Evolutionary conservation across 106 monocot species (phyloP), one percentile per base, ranked within the genome.

Genomic region (Acanthochlamys bracteata): DNA sequence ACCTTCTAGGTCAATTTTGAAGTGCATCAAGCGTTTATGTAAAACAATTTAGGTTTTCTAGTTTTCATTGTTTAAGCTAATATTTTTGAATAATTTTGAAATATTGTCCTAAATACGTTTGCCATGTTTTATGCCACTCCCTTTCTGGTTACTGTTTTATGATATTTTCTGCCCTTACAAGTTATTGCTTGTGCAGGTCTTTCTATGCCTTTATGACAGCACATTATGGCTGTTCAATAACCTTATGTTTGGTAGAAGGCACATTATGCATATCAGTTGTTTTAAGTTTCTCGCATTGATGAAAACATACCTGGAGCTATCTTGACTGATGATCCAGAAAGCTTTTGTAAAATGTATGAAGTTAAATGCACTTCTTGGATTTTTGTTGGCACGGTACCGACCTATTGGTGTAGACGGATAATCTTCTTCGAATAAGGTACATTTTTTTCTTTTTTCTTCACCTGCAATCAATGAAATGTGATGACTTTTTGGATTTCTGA

Each of bases 181-280:
- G 55, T 22, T 22, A 55, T 22, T 20, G 2, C 16, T 53, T 53
- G 39, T 71, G 63, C 24, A 71, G 71, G 63, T 7, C 25, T 71
- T 53, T 71, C 71, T 22, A 63, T 71, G 71, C 63, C 71, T 63
- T 71, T 71, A 71, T 71, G 41, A 63, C 53, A 61, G 51, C 26
- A n/a, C 42, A 24, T 46, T 41, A 17, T 23, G 45, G 59, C 14
- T 27, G 54, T 15, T 20, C 10, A 49, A 20, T 25, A 26, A 25
- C 20, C 8, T 26, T 11, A 19, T 57, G 20, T 17, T 33, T 21
- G 26, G 26, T 67, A 40, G 12, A 14, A 26, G 16, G 6, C 15
- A 24, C 15, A 55, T 39, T 24, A 58, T 17, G 41, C 13, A 51
- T 51, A 3, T 13, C 11, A 13, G 13, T 19, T 51, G 13, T 51